phyloP scores from a whole-genome alignment of 208 protist species.

The Phytomonas francai region DNA sequence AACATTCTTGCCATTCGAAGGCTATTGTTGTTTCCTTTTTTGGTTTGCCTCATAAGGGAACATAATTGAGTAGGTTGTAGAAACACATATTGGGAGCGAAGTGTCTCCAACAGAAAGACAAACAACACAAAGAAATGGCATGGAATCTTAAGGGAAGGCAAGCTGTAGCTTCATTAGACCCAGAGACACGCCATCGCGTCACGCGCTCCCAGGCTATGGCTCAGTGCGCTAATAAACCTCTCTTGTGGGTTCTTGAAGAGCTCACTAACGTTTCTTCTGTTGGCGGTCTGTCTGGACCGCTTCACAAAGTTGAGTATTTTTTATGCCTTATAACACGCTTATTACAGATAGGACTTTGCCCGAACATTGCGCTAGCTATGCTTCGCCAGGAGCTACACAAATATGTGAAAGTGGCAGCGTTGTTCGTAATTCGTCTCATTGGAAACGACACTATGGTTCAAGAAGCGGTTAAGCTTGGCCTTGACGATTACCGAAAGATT shows the following conservation, averaged over 20 bases:
- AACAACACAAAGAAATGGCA: constrained; percentile 15
- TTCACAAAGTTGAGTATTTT: constrained; percentile 50
- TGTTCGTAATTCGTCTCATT: constrained; percentile 66
- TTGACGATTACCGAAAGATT: constrained; percentile 70
- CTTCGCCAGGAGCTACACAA: constrained; percentile 75
- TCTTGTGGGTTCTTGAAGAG: constrained; percentile 60
- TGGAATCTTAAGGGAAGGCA: constrained; percentile 67
- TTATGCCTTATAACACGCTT: constrained; percentile 56
- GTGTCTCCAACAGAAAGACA: constrained; percentile 1
- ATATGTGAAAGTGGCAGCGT: constrained; percentile 62
- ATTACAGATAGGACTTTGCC: constrained; percentile 55
- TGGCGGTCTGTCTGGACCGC: constrained; percentile 42
- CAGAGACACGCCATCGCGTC: constrained; percentile 40
- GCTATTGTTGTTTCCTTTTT: too few species aligned
- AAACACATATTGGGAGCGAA: too few species aligned
- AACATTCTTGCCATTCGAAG: too few species aligned
- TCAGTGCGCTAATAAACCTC: constrained; percentile 45
- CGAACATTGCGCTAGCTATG: constrained; percentile 50
- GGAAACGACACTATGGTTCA: constrained; percentile 34
- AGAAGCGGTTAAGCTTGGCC: constrained; percentile 43
- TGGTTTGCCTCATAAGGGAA: too few species aligned
- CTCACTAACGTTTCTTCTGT: constrained; percentile 36
- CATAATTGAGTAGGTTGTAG: too few species aligned
- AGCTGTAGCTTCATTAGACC: constrained; percentile 48
- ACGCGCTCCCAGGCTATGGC: constrained; percentile 53